Percentiles rank a stretch among this genome's conserved stretches.
Conservation (phyloP, 2,329 filamentous ascomycete species). For the Xylariaceae sp. region DNA sequence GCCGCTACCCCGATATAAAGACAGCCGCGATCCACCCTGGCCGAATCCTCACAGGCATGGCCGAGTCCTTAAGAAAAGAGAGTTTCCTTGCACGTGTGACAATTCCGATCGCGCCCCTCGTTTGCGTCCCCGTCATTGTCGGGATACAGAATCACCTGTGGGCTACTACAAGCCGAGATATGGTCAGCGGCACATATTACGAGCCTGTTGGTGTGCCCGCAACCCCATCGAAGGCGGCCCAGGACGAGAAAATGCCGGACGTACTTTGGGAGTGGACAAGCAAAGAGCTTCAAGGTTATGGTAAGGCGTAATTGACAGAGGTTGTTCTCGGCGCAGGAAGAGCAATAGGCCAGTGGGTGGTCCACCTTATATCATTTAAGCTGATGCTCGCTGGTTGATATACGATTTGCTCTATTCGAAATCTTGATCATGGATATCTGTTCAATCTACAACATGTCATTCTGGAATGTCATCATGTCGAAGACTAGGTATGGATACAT, state of each 20-base stretch:
- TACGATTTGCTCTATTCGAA: too few relatives aligned
- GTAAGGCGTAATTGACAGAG: too few relatives aligned
- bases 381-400: too few relatives aligned
- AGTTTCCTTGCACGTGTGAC: constrained; percentile 3
- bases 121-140: constrained; percentile 11
- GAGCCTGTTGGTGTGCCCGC: constrained; percentile 29
- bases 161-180: constrained; percentile 35
- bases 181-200: constrained; percentile 32
- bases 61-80: constrained; percentile 5
- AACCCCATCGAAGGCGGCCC: constrained; percentile 12
- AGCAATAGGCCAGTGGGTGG: too few relatives aligned
- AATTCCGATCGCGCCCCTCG: neutral
- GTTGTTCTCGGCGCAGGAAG: too few relatives aligned
- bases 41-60: constrained; percentile 13
- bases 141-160: constrained; percentile 42
- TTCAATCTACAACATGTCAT: too few relatives aligned
- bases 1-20: constrained; percentile 34
- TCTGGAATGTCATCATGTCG: too few relatives aligned
- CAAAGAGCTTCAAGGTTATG: too few relatives aligned
- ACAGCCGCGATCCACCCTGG: constrained; percentile 13
- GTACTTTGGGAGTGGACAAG: constrained; percentile 33
- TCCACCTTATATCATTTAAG: too few relatives aligned
- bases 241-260: constrained; percentile 19
- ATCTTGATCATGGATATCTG: too few relatives aligned
- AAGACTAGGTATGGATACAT: too few relatives aligned